phyloP scores from a whole-genome alignment of 2,329 filamentous ascomycete species.

The Pestalotiopsis sp. region DNA sequence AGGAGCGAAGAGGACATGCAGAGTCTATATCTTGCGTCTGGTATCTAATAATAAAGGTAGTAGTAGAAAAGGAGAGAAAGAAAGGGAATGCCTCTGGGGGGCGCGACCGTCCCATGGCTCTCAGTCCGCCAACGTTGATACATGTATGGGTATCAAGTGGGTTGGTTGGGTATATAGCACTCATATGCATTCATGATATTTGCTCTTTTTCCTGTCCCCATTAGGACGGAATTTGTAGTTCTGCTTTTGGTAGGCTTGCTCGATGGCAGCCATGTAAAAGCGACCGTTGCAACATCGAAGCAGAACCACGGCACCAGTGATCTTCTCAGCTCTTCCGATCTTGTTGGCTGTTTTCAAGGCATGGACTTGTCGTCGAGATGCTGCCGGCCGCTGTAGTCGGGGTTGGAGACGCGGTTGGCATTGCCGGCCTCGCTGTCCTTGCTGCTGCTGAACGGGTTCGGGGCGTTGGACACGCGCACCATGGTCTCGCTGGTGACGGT shows the following conservation, averaged over 20 bases:
- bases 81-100: neutral
- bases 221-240: neutral
- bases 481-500: constrained; percentile 11
- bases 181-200: neutral
- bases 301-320: neutral
- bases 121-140: neutral
- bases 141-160: neutral
- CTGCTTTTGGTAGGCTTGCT: neutral
- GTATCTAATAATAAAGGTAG: neutral
- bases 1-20: neutral
- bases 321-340: neutral
- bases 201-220: neutral
- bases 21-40: neutral
- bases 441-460: neutral
- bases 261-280: neutral
- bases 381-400: neutral
- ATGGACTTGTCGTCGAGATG: constrained; percentile 5
- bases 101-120: neutral
- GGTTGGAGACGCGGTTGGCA: neutral
- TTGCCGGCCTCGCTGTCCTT: neutral
- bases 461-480: neutral
- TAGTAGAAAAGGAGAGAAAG: neutral
- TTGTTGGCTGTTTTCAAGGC: neutral
- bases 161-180: neutral
- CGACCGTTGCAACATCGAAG: neutral